These are phyloP conservation scores for Persicaria maculosa DNA, from an alignment of 148 eudicot genomes.

Conservation along the genomic window DNA sequence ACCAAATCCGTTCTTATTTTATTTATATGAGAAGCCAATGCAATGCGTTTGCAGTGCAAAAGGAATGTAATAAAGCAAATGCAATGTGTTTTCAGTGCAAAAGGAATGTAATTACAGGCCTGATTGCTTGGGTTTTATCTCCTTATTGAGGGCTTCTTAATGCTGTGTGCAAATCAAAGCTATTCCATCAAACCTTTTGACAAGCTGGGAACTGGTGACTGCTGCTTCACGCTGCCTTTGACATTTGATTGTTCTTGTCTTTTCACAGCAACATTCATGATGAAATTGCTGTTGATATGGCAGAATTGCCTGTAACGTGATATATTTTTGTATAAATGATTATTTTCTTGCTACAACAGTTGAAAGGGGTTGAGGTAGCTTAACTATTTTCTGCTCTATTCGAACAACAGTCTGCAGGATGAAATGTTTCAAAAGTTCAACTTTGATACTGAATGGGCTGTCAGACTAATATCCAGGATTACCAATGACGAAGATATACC, in stretches of 20 bases:
- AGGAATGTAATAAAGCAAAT: not conserved
- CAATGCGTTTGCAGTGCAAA: not conserved
- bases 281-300: not conserved
- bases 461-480: constrained; percentile 68
- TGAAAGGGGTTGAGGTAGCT: not conserved
- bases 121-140: not conserved
- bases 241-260: not conserved
- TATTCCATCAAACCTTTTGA: not conserved
- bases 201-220: not conserved
- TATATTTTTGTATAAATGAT: not conserved
- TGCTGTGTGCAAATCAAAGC: constrained; percentile 1
- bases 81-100: too few relatives aligned
- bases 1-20: too few relatives aligned
- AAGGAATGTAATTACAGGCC: not conserved
- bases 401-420: constrained; percentile 76
- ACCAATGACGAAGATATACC: constrained; percentile 79
- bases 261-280: not conserved
- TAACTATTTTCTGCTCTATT: not conserved
- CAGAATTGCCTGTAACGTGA: not conserved
- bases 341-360: not conserved
- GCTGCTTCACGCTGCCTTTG: not conserved
- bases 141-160: not conserved
- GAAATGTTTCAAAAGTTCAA: constrained; percentile 97
- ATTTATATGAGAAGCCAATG: too few relatives aligned
- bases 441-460: constrained; percentile 93